phyloP scores from a whole-genome alignment of 106 monocot species.

The Hemerocallis citrina region DNA sequence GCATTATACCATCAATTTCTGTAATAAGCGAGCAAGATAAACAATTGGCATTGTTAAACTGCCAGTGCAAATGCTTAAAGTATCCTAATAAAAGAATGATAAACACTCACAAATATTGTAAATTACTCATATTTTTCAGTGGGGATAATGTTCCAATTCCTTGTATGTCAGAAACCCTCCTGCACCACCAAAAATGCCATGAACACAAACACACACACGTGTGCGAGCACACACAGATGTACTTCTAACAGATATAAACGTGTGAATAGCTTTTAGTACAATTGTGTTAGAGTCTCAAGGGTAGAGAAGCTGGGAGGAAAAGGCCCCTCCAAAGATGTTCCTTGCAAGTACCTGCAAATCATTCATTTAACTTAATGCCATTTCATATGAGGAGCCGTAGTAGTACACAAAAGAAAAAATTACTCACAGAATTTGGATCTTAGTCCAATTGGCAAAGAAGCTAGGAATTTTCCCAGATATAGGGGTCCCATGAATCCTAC shows the following conservation, averaged over 20 bases:
- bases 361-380: not conserved
- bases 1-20: constrained; percentile 1
- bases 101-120: constrained; percentile 29
- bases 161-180: constrained; percentile 36
- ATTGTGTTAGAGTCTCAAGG: constrained; percentile 16
- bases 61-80: not conserved
- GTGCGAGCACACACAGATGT: too few species aligned
- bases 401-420: too few species aligned
- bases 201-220: too few species aligned
- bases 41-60: not conserved
- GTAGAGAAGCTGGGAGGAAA: constrained; percentile 33
- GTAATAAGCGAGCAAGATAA: not conserved
- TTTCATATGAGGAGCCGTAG: not conserved
- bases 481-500: constrained; percentile 47
- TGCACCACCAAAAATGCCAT: constrained; percentile 4
- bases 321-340: constrained; percentile 53
- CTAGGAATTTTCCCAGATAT: constrained; percentile 52
- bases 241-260: not conserved
- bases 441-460: constrained; percentile 51
- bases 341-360: constrained; percentile 44
- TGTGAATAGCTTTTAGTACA: constrained; percentile 29
- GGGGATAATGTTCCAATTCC: constrained; percentile 38
- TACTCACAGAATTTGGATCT: constrained; percentile 37
- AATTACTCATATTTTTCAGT: constrained; percentile 27
- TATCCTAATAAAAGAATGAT: not conserved